Conservation (phyloP, 2,329 filamentous ascomycete genomes). For the Arthrobotrys musiformis region DNA sequence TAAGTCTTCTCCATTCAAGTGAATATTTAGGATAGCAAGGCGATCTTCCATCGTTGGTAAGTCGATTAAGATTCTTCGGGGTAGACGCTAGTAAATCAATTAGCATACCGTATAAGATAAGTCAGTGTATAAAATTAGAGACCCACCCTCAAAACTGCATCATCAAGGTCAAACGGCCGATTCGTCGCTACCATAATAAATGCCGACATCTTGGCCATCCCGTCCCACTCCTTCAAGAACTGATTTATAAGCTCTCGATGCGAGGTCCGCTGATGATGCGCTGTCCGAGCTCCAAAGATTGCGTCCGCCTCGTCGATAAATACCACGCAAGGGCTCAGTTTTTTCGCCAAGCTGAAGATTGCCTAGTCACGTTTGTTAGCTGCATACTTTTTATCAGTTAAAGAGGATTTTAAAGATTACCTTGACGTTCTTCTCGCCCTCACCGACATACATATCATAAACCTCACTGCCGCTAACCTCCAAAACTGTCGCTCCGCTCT, state of each 20-base stretch:
- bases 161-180: constrained; percentile 91
- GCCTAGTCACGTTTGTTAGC: constrained; percentile 65
- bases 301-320: constrained; percentile 98
- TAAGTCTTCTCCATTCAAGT: constrained; percentile 75
- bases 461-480: constrained; percentile 91
- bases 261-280: constrained; percentile 72
- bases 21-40: constrained; percentile 75
- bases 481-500: constrained; percentile 77
- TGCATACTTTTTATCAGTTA: background rate
- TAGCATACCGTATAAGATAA: background rate
- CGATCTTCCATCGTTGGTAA: constrained; percentile 67
- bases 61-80: constrained; percentile 58
- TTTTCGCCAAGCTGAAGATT: constrained; percentile 89
- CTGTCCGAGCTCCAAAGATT: constrained; percentile 81
- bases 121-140: background rate
- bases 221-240: constrained; percentile 96
- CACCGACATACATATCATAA: constrained; percentile 95
- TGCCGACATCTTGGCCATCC: constrained; percentile 81
- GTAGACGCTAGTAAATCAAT: constrained; percentile 53
- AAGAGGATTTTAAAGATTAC: background rate
- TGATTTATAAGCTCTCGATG: constrained; percentile 95
- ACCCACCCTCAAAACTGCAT: constrained; percentile 75
- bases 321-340: constrained; percentile 88
- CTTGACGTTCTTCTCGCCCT: constrained; percentile 94
- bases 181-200: constrained; percentile 99